Evolutionary conservation across 169 alveolate genomes (phyloP), one percentile per base, ranked within the genome.

Genomic region (Eimeria praecox): DNA sequence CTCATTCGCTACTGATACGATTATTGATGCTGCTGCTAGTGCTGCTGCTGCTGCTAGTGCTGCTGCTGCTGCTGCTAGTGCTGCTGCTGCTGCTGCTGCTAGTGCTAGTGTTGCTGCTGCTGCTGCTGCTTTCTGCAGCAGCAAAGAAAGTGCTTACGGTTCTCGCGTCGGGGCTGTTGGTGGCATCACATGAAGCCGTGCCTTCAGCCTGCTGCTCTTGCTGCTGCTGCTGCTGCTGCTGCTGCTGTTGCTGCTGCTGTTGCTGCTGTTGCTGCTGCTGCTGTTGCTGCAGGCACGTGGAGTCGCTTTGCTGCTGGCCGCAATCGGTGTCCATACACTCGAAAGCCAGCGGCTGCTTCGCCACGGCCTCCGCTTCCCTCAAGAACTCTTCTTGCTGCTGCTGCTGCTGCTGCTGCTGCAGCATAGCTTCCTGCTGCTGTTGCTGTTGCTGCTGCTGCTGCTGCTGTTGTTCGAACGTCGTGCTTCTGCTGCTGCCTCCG

Each of bases 281-380:
- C 66, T 20, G 69, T 30, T 80, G 89, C 89, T 80, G 89, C 40
- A 66, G 38, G 27, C 16, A 24, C 20, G 66, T 27, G 8, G 69
- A 3, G 38, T 20, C 33, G 89, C 18, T 33, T 18, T n/a, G 69
- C 35, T 52, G 64, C 69, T 52, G 89, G 24, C 49, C 89, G 64
- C 89, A 80, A 46, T 80, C 89, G 69, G 89, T 80, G 46, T 80
- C 89, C 89, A 80, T 80, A 40, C 69, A 80, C 69, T 80, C 89
- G 20, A 46, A 80, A 35, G 59, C 66, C 35, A 40, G 64, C 38
- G 66, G 66, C 86, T 75, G 86, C 35, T 40, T 40, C 66, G 89
- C 89, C 18, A 33, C 89, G 4, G 42, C 89, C 10, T 40, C 89
- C 27, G 89, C 66, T 80, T 40, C 66, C 89, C 66, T 80, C 64